These are phyloP conservation scores for Paramecium biaurelia DNA, from an alignment of 73 alveolate species.

Conservation along the genomic window DNA sequence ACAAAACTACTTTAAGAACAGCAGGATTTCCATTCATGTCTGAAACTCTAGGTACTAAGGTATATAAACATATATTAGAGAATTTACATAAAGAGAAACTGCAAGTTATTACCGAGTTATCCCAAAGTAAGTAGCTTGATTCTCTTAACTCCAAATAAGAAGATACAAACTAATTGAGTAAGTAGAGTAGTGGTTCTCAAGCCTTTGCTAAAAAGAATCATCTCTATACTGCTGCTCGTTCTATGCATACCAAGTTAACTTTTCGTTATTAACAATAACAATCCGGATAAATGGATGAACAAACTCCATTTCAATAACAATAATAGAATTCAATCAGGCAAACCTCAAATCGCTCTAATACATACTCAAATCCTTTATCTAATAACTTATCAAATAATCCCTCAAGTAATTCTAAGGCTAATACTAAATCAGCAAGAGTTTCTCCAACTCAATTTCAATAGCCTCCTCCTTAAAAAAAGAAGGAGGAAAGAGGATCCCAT, in stretches of 20 bases:
- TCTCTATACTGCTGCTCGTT: constrained; percentile 30
- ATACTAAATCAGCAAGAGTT: constrained; percentile 5
- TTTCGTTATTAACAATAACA: neutral
- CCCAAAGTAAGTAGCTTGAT: neutral
- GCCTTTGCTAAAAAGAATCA: neutral
- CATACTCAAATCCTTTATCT: constrained; percentile 36
- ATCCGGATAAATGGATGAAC: neutral
- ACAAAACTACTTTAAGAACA: constrained; percentile 41
- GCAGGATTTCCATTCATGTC: constrained; percentile 42
- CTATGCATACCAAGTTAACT: constrained; percentile 42
- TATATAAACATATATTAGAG: neutral
- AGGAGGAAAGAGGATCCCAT: neutral
- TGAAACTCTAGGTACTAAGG: neutral
- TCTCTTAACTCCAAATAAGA: neutral
- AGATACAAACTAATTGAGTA: neutral
- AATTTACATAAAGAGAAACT: neutral
- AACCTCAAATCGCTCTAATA: constrained; percentile 25
- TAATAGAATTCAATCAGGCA: constrained; percentile 9
- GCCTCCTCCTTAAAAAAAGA: neutral
- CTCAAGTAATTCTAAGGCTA: neutral
- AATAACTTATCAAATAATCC: constrained; percentile 18
- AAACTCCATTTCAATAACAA: neutral
- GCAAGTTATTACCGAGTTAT: neutral
- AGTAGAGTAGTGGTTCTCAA: neutral
- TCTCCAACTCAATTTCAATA: constrained; percentile 15